Evolutionary conservation across 1,284 basidiomycete species (phyloP), one percentile per base, ranked within the genome.

Genomic region (Papiliotrema flavescens): DNA sequence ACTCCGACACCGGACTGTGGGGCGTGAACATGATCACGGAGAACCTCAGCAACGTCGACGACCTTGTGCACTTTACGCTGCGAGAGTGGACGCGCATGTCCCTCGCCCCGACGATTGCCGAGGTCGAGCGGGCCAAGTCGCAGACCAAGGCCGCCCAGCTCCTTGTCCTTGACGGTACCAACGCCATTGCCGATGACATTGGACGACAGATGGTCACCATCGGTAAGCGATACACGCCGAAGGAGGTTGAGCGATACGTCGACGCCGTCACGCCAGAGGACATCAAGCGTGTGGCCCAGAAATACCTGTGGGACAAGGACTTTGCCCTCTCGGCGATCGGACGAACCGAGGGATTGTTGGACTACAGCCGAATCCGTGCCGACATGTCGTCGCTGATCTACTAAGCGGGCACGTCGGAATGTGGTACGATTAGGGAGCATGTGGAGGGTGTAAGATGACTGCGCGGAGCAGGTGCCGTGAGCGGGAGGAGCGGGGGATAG

Each of bases 1-100:
- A 99, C 82, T 94, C 93, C 17, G 96, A 98, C 79, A 98, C 94
- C 19, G 96, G 95, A 70, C 86, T 99, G 45, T 98, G 96, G 96
- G 96, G 96, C 70, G 92, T 97, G 79, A 98, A 98, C 83, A 80
- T 97, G 55, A 89, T 93, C 56, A 87, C 90, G 26, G 96, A 98
- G 83, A 97, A 97, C 75, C 51, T 90, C 54, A 82, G 83, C 78
- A 93, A 95, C 80, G 81, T 98, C 55, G 95, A 99, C 73, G 96
- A 99, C 76, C 79, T 97, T 60, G 78, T 85, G 55, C 95, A 98
- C 81, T 94, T 97, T 77, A 96, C 93, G 28, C 81, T 98, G 61
- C 87, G 85, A 78, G 95, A 98, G 81, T 98, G 95, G 95, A 88
- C 92, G 46, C 84, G 96, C 62, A 95, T 98, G 90, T 89, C 88